Evolutionary conservation across 2,329 filamentous ascomycete species (phyloP), one percentile per base, ranked within the genome.

Genomic region (Paracoccidioides lutzii): DNA sequence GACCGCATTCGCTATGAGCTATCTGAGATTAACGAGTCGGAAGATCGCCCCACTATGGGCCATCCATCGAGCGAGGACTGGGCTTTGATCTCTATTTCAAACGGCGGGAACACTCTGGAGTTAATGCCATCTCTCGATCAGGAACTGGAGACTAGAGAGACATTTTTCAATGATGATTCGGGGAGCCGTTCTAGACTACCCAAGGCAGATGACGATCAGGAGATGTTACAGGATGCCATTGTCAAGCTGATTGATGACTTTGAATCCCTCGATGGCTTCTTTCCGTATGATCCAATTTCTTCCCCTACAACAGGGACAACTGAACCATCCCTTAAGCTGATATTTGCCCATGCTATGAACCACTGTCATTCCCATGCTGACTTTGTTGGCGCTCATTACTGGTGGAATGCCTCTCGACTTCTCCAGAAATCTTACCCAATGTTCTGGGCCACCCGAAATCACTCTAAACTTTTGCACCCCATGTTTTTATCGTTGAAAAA

Each of bases 51-150:
- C 12, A 78, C 75, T 10, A 76, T 84, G 15, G 81, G 83, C 55
- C 87, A 93, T 63, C 88, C 88, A 7, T 91, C 87, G 59, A 84
- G 85, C 1, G 89, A 94, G 70, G 78, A 84, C 55, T 95, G 89
- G 89, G 81, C 86, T 4, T 84, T 93, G 5, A 74, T 94, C 7
- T 91, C 90, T 64, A 81, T 94, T 55, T 86, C 86, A 0, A 72
- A 81, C 0, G 83, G 90, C 67, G 87, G 88, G 37, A 83, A 81
- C 64, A 77, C 77, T 53, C 73, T 94, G 43, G 84, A 83, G 78
- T 41, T 88, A 87, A 68, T 87, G 82, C 59, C 69, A 5, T 66
- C 69, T 58, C 78, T 79, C 1, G 81, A 85, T 58, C 80, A 84
- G 48, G 81, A 86, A 41, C 70, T 75, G 2, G 83, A 85, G 35